Evolutionary conservation across 1,139 yeast genomes (phyloP).

Genomic region (Diutina scorzettiae): DNA sequence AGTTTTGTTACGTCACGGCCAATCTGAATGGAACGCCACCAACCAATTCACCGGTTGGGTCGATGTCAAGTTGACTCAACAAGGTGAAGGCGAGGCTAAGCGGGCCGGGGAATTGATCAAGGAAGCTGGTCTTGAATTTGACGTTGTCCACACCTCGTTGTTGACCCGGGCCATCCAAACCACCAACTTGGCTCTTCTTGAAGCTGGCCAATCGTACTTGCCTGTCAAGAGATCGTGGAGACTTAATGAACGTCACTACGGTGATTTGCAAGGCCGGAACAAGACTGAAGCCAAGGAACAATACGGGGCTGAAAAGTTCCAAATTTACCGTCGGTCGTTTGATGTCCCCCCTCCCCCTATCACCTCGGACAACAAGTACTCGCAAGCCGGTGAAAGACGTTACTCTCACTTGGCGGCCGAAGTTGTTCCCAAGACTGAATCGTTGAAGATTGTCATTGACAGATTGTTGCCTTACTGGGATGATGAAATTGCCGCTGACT

Average conservation of each 20-base stretch:
- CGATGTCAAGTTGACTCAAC: conserved; percentile 64
- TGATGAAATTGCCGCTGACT: conserved; percentile 79
- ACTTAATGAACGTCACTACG: conserved; percentile 98
- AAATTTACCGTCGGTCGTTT: conserved; percentile 95
- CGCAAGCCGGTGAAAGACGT: conserved; percentile 80
- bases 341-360: conserved; percentile 95
- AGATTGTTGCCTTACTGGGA: conserved; percentile 98
- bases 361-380: conserved; percentile 64
- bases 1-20: conserved; percentile 55
- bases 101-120: conserved; percentile 90
- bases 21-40: conserved; percentile 97
- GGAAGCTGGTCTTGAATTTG: conserved; percentile 80
- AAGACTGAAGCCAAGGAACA: conserved; percentile 84
- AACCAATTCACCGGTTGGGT: conserved; percentile 99
- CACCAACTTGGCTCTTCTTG: conserved; percentile 86
- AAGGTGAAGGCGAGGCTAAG: conserved; percentile 22
- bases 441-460: conserved; percentile 89
- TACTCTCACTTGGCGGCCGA: conserved; percentile 74
- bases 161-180: conserved; percentile 96
- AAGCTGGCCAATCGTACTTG: conserved; percentile 82
- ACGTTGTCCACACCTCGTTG: conserved; percentile 82
- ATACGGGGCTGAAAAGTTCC: conserved; percentile 90
- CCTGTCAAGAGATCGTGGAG: conserved; percentile 97
- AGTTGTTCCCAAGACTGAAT: conserved; percentile 88
- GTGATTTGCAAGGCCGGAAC: conserved; percentile 98